Percentiles rank a stretch among this genome's conserved stretches.
These are phyloP conservation scores for Suillus fuscotomentosus DNA, from an alignment of 768 basidiomycete species.

Conservation along the genomic window DNA sequence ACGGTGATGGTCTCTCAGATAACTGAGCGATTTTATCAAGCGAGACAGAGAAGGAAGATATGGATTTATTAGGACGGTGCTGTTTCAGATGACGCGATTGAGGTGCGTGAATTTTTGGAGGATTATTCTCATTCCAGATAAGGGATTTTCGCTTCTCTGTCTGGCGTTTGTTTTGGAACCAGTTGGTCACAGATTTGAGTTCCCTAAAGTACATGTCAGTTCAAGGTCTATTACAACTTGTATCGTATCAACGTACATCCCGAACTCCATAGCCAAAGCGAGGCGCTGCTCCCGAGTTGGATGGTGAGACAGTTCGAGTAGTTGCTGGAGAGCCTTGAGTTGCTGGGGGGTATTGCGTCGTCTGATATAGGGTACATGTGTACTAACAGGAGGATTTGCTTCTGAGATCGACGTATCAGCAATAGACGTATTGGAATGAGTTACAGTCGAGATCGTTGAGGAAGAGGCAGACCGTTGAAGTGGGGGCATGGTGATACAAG, in stretches of 20 bases:
- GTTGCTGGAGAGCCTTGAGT: slow-evolving; percentile 30
- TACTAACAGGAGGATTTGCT: background rate
- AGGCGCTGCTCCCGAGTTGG: slow-evolving; percentile 43
- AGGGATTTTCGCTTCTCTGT: slow-evolving; percentile 29
- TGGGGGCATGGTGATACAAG: slow-evolving; percentile 12
- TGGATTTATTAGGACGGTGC: slow-evolving; percentile 5
- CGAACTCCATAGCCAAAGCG: slow-evolving; percentile 36
- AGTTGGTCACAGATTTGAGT: slow-evolving; percentile 68
- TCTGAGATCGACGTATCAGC: background rate
- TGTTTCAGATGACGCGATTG: slow-evolving; percentile 10
- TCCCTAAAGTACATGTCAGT: slow-evolving; percentile 43
- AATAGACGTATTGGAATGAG: slow-evolving; percentile 1
- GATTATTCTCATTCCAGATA: slow-evolving; percentile 24
- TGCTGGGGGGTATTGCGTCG: slow-evolving; percentile 34
- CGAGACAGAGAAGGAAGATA: slow-evolving; percentile 22
- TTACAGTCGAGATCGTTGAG: slow-evolving; percentile 3
- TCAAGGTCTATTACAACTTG: background rate
- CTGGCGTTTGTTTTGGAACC: slow-evolving; percentile 84
- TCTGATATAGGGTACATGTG: slow-evolving; percentile 27
- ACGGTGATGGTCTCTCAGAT: slow-evolving; percentile 24
- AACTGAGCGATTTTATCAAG: slow-evolving; percentile 30
- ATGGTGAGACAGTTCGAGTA: slow-evolving; percentile 37
- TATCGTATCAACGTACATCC: slow-evolving; percentile 29
- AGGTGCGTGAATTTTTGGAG: slow-evolving; percentile 1
- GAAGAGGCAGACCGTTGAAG: slow-evolving; percentile 6